Conservation (phyloP, 2,329 filamentous ascomycete genomes). For the Fusarium pseudonygamai region DNA sequence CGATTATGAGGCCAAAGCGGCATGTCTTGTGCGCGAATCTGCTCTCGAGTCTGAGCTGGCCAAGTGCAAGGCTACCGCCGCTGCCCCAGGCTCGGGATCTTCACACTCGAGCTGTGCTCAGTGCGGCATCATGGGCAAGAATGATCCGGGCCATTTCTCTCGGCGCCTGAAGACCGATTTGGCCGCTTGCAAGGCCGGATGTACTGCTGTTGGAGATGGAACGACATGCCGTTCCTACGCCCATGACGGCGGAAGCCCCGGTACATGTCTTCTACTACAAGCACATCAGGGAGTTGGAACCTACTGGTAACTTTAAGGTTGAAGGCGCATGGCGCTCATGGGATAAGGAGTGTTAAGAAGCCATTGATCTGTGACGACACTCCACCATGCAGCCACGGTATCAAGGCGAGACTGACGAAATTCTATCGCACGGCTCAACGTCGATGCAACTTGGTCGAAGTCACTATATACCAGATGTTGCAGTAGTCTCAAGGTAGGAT, state of each 20-base stretch:
- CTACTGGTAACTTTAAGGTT: background rate
- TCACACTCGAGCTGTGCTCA: background rate
- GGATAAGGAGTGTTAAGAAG: background rate
- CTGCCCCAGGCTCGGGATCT: background rate
- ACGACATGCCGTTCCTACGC: background rate
- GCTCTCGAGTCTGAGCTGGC: background rate
- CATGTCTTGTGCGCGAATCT: background rate
- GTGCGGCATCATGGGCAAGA: background rate
- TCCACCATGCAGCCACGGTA: background rate
- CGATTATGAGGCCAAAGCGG: background rate
- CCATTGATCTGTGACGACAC: background rate
- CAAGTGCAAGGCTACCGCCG: background rate
- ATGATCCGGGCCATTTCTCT: background rate
- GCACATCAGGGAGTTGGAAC: background rate
- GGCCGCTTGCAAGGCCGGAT: background rate
- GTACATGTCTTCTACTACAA: background rate
- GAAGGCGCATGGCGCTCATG: background rate
- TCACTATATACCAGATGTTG: background rate
- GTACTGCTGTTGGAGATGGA: background rate
- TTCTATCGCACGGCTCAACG: background rate
- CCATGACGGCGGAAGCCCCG: background rate
- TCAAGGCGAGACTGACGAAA: no score
- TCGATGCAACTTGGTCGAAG: accelerated
- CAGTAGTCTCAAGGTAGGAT: no score
- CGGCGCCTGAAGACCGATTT: background rate